Conservation (phyloP, 306 rosid species). For the Begonia loranthoides region DNA sequence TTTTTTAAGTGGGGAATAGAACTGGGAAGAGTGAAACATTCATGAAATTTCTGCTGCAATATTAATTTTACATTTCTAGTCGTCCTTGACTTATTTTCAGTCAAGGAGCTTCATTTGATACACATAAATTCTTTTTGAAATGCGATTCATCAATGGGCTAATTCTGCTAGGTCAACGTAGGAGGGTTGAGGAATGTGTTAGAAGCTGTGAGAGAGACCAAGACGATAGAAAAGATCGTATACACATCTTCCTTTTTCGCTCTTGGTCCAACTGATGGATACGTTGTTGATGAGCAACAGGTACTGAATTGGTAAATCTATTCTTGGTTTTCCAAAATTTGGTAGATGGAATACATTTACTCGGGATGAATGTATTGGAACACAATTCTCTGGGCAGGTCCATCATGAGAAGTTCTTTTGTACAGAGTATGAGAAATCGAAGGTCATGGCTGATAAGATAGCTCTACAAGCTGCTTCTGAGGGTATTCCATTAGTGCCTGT, state of each 20-base stretch:
- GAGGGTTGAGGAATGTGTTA: constrained; percentile 63
- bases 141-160: background rate
- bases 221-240: constrained; percentile 54
- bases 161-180: constrained; percentile 51
- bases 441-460: constrained; percentile 56
- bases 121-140: background rate
- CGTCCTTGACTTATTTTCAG: no score
- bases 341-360: no score
- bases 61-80: no score
- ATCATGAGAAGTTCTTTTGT: constrained; percentile 63
- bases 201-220: constrained; percentile 53
- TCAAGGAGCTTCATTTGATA: no score
- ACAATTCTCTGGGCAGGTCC: constrained; percentile 25
- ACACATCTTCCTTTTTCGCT: constrained; percentile 83
- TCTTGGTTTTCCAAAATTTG: no score
- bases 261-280: constrained; percentile 65
- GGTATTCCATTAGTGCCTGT: constrained; percentile 51
- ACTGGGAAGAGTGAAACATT: background rate
- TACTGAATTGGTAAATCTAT: background rate
- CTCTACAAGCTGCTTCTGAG: constrained; percentile 49
- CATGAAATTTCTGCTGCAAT: no score
- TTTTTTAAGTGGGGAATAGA: background rate
- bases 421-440: constrained; percentile 91
- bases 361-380: no score
- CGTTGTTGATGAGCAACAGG: constrained; percentile 66